Evolutionary conservation across 1,139 yeast genomes (phyloP).

Genomic region (Scheffersomyces insectosa): DNA sequence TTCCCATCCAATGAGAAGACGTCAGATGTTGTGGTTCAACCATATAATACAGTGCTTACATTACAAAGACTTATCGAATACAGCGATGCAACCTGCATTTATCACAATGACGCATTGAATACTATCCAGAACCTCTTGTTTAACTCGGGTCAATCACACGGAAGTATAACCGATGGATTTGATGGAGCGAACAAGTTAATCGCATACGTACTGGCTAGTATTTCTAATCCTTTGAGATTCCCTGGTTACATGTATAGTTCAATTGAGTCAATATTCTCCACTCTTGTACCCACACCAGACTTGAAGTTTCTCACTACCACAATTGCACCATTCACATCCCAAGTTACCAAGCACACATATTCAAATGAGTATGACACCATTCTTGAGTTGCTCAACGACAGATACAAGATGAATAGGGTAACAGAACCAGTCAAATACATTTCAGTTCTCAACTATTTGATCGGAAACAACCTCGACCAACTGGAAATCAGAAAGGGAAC

Average conservation of each 20-base stretch:
- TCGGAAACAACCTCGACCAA: conserved; percentile 67
- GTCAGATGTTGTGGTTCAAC: conserved; percentile 96
- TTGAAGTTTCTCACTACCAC: conserved; percentile 85
- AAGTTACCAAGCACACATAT: conserved; percentile 49
- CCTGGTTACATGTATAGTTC: conserved; percentile 93
- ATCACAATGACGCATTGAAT: conserved; percentile 85
- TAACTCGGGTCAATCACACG: conserved; percentile 11
- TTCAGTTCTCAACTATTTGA: conserved; percentile 72
- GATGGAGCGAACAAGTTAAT: conserved; percentile 83
- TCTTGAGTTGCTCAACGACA: conserved; percentile 77
- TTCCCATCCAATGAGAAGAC: conserved; percentile 77
- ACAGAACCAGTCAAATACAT: conserved; percentile 52
- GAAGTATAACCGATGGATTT: conserved; percentile 33
- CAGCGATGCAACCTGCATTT: conserved; percentile 84
- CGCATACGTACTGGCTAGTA: conserved; percentile 78
- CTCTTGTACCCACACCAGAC: conserved; percentile 86
- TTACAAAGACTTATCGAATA: conserved; percentile 76
- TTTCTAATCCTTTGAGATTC: conserved; percentile 85
- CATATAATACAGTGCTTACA: conserved; percentile 85
- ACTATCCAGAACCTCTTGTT: conserved; percentile 58
- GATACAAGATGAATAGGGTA: conserved; percentile 71
- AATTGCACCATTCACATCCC: conserved; percentile 77
- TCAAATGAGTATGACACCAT: conserved; percentile 84
- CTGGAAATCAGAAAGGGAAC: conserved; percentile 79
- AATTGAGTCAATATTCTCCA: conserved; percentile 76